A percentile compares a stretch with the other conserved stretches of the same genome.
These are phyloP conservation scores for Cochlearia excelsa DNA, from an alignment of 345 rosid genomes.

Conservation along the genomic window DNA sequence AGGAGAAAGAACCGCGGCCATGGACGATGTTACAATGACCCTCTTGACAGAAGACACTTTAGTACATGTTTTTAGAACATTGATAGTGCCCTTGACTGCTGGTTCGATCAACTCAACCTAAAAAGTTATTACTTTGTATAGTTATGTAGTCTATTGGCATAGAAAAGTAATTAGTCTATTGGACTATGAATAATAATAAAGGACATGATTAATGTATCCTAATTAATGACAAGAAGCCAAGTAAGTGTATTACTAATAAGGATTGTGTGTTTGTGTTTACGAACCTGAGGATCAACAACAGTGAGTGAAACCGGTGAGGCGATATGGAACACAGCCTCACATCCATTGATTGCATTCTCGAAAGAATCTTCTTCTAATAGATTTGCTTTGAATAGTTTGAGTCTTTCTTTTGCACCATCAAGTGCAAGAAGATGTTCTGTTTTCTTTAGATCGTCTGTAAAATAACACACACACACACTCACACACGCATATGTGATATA, in stretches of 20 bases:
- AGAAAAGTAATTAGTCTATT: too few species aligned
- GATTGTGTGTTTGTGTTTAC: not conserved
- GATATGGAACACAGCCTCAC: conserved; percentile 56
- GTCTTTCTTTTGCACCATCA: conserved; percentile 17
- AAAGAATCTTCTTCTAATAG: conserved; percentile 42
- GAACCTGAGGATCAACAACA: conserved; percentile 42
- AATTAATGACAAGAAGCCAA: not conserved
- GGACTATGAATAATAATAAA: too few species aligned
- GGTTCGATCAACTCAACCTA: conserved; percentile 44
- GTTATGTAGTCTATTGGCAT: too few species aligned
- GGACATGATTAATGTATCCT: too few species aligned
- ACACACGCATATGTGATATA: conserved; percentile 9
- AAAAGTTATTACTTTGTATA: not conserved
- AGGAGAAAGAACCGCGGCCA: conserved; percentile 31
- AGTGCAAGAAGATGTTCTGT: conserved; percentile 33
- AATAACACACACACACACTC: not conserved
- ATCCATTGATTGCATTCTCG: conserved; percentile 46
- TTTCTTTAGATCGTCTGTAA: conserved; percentile 40
- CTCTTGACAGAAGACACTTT: conserved; percentile 45
- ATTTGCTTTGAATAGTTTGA: conserved; percentile 27
- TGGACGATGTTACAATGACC: conserved; percentile 51
- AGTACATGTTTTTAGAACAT: conserved; percentile 46
- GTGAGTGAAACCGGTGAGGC: conserved; percentile 48
- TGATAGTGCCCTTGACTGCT: conserved; percentile 53
- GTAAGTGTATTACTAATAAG: not conserved